phyloP scores from a whole-genome alignment of 2,329 filamentous ascomycete genomes.

The Sarocladium oryzae region DNA sequence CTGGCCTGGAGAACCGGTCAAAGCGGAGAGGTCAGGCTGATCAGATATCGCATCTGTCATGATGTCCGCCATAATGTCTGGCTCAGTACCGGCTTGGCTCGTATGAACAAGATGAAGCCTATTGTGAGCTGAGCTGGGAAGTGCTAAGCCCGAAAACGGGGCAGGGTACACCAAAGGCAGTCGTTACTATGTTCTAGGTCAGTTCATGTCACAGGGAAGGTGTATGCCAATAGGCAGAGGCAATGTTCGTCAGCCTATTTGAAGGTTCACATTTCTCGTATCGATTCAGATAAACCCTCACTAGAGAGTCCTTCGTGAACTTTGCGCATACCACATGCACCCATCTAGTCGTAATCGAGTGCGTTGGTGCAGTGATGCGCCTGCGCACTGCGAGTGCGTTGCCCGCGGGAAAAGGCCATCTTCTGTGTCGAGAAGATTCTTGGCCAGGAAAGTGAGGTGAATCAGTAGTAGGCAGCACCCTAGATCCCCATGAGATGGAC shows the following conservation, averaged over 20 bases:
- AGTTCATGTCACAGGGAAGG: background rate
- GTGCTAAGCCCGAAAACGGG: background rate
- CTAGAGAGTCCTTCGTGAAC: background rate
- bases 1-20: conserved; percentile 37
- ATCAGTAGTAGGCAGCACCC: background rate
- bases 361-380: too few species aligned
- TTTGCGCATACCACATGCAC: too few species aligned
- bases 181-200: background rate
- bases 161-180: background rate
- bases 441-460: background rate
- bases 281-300: background rate
- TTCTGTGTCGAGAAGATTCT: background rate
- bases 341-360: too few species aligned
- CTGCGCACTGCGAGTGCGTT: background rate
- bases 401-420: background rate
- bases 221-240: background rate
- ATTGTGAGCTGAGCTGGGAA: too few species aligned
- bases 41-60: conserved; percentile 46
- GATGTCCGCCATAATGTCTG: conserved; percentile 4
- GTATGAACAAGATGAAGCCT: too few species aligned
- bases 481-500: background rate
- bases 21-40: conserved; percentile 39
- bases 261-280: background rate
- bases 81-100: background rate
- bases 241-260: background rate